Evolutionary conservation across 2,329 filamentous ascomycete genomes (phyloP).

Genomic region (Erysiphe pulchra): DNA sequence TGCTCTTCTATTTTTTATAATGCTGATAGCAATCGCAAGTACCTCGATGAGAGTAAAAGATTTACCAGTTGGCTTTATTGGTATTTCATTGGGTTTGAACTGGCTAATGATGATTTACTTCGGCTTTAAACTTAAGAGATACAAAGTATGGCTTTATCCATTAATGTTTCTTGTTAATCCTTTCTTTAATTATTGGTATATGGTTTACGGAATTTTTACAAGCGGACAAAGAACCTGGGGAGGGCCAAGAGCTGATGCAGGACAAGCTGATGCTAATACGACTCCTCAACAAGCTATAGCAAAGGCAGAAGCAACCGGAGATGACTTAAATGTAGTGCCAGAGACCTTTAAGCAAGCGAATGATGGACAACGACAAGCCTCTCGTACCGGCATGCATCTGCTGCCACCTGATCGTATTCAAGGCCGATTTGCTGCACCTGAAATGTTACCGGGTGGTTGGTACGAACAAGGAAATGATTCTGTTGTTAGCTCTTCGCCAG

Average conservation of each 20-base stretch:
- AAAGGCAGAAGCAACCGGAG: conserved; percentile 48
- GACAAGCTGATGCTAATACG: conserved; percentile 46
- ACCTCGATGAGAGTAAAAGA: conserved; percentile 56
- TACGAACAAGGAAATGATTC: conserved; percentile 47
- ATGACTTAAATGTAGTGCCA: conserved; percentile 73
- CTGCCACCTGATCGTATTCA: conserved; percentile 51
- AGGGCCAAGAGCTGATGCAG: conserved; percentile 73
- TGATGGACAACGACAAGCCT: conserved; percentile 23
- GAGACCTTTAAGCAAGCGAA: conserved; percentile 50
- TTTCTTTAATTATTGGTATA: conserved; percentile 96
- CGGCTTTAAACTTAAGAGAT: conserved; percentile 60
- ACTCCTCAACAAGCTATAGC: conserved; percentile 68
- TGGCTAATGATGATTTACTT: conserved; percentile 95
- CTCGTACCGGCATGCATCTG: conserved; percentile 28
- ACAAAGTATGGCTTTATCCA: conserved; percentile 86
- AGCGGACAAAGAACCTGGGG: conserved; percentile 85
- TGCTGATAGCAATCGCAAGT: conserved; percentile 64
- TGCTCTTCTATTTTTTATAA: conserved; percentile 78
- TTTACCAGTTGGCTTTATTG: conserved; percentile 81
- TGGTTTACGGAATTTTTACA: conserved; percentile 20
- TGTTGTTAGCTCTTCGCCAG: conserved; percentile 27
- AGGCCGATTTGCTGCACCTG: conserved; percentile 51
- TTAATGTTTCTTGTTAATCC: conserved; percentile 90
- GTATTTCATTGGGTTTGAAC: conserved; percentile 73
- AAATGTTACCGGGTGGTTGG: conserved; percentile 39